A percentile compares a stretch with the other conserved stretches of the same genome.
Evolutionary conservation across 2,329 filamentous ascomycete species (phyloP).

Genomic region (Xylaria sp.): DNA sequence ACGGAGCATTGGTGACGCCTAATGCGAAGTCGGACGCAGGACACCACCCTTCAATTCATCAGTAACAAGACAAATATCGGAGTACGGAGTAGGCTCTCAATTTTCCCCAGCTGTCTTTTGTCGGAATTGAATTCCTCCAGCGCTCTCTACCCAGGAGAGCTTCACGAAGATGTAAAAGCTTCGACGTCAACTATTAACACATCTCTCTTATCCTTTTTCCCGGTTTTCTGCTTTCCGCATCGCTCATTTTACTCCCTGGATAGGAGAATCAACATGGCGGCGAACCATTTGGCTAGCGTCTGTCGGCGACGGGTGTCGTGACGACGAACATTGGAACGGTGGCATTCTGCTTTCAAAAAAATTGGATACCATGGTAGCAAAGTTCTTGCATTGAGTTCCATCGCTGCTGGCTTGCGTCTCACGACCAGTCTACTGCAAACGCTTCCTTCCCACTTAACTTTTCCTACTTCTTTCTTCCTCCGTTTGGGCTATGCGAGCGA

Average conservation of each 20-base stretch:
- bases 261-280: background rate
- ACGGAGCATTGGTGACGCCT: slow-evolving; percentile 32
- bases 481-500: slow-evolving; percentile 4
- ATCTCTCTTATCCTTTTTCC: background rate
- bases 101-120: background rate
- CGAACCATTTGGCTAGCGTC: background rate
- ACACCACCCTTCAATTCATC: background rate
- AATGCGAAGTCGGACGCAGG: slow-evolving; percentile 34
- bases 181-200: background rate
- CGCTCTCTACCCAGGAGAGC: background rate
- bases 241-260: background rate
- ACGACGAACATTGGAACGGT: slow-evolving; percentile 14
- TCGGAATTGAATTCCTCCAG: background rate
- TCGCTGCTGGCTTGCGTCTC: slow-evolving; percentile 9
- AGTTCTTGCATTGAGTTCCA: slow-evolving; percentile 15
- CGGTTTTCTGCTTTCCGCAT: background rate
- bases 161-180: background rate
- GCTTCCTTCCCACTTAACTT: background rate
- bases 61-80: slow-evolving; percentile 2
- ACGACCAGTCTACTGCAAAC: background rate
- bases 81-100: background rate
- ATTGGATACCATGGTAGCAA: slow-evolving; percentile 20
- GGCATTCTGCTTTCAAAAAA: slow-evolving; percentile 23
- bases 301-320: slow-evolving; percentile 8
- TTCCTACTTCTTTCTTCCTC: background rate